Base-by-base conservation (phyloP, 1,139 yeast genomes). In the Pichia sp. region DNA sequence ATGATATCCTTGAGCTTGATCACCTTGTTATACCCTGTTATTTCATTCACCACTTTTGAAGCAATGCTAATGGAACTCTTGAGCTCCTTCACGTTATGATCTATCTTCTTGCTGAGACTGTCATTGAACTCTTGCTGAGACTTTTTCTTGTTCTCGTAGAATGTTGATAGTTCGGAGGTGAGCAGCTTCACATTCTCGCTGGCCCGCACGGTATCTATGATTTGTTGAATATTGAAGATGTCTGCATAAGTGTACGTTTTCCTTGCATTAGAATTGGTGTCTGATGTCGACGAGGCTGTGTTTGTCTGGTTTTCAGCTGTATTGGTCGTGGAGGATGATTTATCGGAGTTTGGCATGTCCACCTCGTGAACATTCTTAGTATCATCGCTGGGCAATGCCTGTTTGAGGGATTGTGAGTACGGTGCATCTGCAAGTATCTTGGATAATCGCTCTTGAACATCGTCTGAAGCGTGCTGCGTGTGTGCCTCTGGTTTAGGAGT, bases 1-100 rank as follows among this genome's bases (percentile, higher is more conserved):
- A 49, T 86, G 1, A 73, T 60, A 26, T 65, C 57, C 58, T 86
- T 82, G 49, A 91, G 62, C 41, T 68, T 64, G 50, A 85, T 95
- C 40, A 93, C 85, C 11, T 81, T 69, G 0, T 91, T 72, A 56
- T 93, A 93, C 0, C 98, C 99, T 0, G 98, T 91, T 10, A 87
- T 79, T 51, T 88, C 96, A 53, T 93, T 93, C 30, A 91, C 63
- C 1, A 88, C 74, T 40, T 75, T 67, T 0, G 93, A 79, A 0
- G 91, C 88, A 0, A 78, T 71, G 43, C 79, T 71, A 2, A 82
- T 63, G 1, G 86, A 70, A 19, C 72, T 75, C 48, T 77, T 87
- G 23, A 83, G 55, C 8, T 80, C 73, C 45, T 77, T 84, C 43
- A 82, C 63, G 49, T 74, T 74, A 15, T 58, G 52, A 25, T 68